Percentiles rank a stretch among this genome's conserved stretches.
phyloP scores from a whole-genome alignment of 257 asterid genomes.

The Solanum bulbocastanum region DNA sequence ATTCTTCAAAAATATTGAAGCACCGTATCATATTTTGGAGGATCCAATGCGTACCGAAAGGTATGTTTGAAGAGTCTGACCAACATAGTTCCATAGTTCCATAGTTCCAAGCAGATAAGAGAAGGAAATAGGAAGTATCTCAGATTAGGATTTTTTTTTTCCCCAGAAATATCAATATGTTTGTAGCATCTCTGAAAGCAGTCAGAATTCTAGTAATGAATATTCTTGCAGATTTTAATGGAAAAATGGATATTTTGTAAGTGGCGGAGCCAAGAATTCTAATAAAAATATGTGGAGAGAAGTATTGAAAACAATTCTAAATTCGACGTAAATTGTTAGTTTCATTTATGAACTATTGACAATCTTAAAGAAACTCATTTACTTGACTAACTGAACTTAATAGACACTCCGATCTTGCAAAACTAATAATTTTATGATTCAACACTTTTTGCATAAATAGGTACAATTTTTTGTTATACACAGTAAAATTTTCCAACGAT shows the following conservation, averaged over 20 bases:
- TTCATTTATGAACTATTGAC: no score
- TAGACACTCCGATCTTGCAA: no score
- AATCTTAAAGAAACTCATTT: accelerated
- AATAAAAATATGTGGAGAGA: no score
- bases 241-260: no score
- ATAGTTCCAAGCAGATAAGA: background rate
- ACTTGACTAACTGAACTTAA: no score
- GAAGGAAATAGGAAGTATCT: background rate
- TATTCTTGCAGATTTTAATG: background rate
- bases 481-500: accelerated
- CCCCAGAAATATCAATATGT: background rate
- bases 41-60: accelerated
- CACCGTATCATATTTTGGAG: background rate
- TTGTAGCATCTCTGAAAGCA: no score
- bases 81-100: background rate
- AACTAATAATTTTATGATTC: background rate
- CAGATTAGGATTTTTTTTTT: background rate
- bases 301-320: no score
- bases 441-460: no score
- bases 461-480: background rate
- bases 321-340: no score
- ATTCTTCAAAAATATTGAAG: background rate
- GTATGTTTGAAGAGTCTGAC: background rate
- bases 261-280: no score
- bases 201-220: no score